These are phyloP conservation scores for Kalmanozyma brasiliensis DNA, from an alignment of 1,284 basidiomycete genomes.

Conservation along the genomic window DNA sequence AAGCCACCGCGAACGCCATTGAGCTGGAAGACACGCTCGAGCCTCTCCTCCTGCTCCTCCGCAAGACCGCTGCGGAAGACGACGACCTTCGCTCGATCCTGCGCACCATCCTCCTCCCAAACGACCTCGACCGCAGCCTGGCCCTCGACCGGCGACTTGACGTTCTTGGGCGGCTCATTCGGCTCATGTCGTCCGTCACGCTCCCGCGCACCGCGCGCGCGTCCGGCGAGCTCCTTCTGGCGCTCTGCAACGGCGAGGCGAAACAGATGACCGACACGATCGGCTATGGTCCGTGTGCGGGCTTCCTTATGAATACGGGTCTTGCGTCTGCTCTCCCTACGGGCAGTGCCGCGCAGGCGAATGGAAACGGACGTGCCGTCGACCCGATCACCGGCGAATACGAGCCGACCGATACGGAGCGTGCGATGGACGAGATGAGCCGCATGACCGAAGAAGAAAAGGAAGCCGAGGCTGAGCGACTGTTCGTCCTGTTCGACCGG, in stretches of 20 bases:
- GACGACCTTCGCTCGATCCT: conserved; percentile 19
- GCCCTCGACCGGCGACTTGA: conserved; percentile 50
- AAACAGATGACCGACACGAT: conserved; percentile 46
- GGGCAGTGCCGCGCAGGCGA: neutral
- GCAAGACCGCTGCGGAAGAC: conserved; percentile 53
- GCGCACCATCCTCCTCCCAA: conserved; percentile 31
- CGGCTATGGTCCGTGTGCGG: conserved; percentile 62
- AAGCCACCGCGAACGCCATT: conserved; percentile 37
- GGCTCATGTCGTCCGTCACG: conserved; percentile 53
- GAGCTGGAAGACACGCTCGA: conserved; percentile 53
- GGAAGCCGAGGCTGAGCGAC: conserved; percentile 55
- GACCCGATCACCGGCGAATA: conserved; percentile 60
- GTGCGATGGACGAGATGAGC: conserved; percentile 37
- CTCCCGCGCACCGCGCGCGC: conserved; percentile 49
- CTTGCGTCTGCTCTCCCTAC: conserved; percentile 46
- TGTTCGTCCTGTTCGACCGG: conserved; percentile 60
- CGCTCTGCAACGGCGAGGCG: conserved; percentile 46
- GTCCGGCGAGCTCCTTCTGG: conserved; percentile 52
- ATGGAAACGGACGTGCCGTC: conserved; percentile 34
- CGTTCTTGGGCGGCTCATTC: conserved; percentile 46
- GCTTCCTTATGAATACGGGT: conserved; percentile 52
- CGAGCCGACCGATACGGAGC: conserved; percentile 43
- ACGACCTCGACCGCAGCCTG: conserved; percentile 45
- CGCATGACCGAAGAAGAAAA: conserved; percentile 58
- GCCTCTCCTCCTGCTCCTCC: conserved; percentile 49